Base-by-base conservation (phyloP, 768 basidiomycete genomes). In the Leccinum incarnatum region DNA sequence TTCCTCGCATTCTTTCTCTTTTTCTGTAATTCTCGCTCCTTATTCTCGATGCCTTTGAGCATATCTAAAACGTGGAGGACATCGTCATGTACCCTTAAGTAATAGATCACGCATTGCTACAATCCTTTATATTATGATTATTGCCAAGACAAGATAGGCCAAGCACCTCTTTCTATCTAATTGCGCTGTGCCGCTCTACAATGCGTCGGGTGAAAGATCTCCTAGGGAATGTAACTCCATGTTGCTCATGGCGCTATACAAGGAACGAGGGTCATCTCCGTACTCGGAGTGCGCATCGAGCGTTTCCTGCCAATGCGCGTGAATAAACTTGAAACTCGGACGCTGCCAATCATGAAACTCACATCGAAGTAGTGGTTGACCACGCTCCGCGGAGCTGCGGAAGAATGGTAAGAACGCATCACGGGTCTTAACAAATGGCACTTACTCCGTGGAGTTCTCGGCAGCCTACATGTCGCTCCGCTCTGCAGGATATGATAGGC, bases 291-390 rank as follows among this genome's bases (percentile, higher is more conserved):
- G 81, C 7, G 80, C 78, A 64, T 89, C 89, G 47, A 91, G 83
- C 7, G 83, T 85, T 75, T 92, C 89, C 90, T 92, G 61, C 9
- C 47, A 25, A 59, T 27, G 25, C 11, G 11, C 4, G 36, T 67
- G 40, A 67, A 36, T 48, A 30, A 49, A 27, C 25, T 10, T 49
- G 29, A 54, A 25, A 51, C 47, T 21, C 12, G 25, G 10, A 53
- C 17, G 14, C 4, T 25, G 11, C 6, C 8, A 27, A 29, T 49
- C 11, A 29, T 19, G 29, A 46, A 8, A 78, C 88, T 62, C 58
- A 92, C 96, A 74, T 96, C 94, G 74, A 99, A 98, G 78, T 95
- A 99, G 70, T 96, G 94, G 64, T 87, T 79, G 19, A 92, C 89
- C 50, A 94, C 79, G 64, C 89, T 89, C 63, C 94, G 82, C 55